Conservation (phyloP, 805 yeast genomes). For the Hanseniaspora vineae region DNA sequence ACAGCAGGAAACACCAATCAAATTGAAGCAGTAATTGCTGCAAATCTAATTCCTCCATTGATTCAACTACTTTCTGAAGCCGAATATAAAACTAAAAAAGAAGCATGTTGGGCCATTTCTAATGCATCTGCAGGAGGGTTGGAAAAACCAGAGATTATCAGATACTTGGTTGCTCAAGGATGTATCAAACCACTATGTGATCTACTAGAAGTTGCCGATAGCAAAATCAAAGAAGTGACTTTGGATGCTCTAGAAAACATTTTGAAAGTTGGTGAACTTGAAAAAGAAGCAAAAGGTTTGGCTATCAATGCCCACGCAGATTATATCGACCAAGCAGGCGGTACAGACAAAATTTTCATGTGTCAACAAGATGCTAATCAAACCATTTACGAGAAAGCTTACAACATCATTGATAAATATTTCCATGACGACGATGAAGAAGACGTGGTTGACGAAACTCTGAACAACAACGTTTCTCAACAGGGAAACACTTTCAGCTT, state of each 20-base stretch:
- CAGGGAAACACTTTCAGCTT: constrained; percentile 76
- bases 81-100: constrained; percentile 92
- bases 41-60: constrained; percentile 84
- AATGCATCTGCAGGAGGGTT: constrained; percentile 96
- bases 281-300: constrained; percentile 62
- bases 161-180: constrained; percentile 87
- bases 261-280: constrained; percentile 86
- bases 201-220: constrained; percentile 74
- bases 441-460: constrained; percentile 54
- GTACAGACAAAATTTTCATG: constrained; percentile 89
- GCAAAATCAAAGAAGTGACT: constrained; percentile 86
- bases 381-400: constrained; percentile 85
- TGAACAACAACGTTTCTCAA: constrained; percentile 54
- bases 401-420: constrained; percentile 77
- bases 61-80: constrained; percentile 69
- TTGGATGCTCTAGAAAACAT: constrained; percentile 92
- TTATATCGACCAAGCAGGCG: constrained; percentile 95
- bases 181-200: constrained; percentile 97
- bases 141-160: constrained; percentile 81
- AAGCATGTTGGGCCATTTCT: constrained; percentile 99
- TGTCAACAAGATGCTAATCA: constrained; percentile 89
- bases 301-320: constrained; percentile 76
- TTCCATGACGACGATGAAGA: constrained; percentile 63
- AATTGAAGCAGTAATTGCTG: constrained; percentile 92
- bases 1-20: constrained; percentile 95